Evolutionary conservation across 75 land plant genomes (phyloP).

Genomic region (Cunninghamia lanceolata): DNA sequence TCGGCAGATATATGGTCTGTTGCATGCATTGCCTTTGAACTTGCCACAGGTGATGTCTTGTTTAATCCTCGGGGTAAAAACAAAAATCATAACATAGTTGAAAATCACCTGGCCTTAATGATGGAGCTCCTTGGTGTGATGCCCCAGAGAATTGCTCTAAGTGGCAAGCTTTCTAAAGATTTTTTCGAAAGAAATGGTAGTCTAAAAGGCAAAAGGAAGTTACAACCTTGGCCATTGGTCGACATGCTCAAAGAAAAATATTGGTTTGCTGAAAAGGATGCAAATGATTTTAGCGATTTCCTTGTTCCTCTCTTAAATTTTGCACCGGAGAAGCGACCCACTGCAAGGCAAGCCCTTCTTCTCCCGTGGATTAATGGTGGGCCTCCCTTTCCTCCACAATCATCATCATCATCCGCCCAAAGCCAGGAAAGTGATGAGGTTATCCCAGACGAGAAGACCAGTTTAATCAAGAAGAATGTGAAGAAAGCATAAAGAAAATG

Average conservation of each 20-base stretch:
- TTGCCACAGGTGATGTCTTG: slow-evolving; percentile 27
- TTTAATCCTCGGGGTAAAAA: slow-evolving; percentile 50
- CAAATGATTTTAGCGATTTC: slow-evolving; percentile 66
- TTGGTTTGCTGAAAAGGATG: slow-evolving; percentile 60
- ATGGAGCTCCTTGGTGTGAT: slow-evolving; percentile 83
- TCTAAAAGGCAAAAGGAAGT: slow-evolving; percentile 53
- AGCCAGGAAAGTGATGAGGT: too few species aligned
- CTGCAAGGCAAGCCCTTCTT: slow-evolving; percentile 58
- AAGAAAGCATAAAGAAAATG: too few species aligned
- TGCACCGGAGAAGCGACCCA: slow-evolving; percentile 69
- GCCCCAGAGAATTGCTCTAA: slow-evolving; percentile 67
- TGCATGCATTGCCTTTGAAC: slow-evolving; percentile 13
- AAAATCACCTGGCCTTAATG: slow-evolving; percentile 81
- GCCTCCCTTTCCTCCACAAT: slow-evolving; percentile 14
- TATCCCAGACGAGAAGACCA: neutral
- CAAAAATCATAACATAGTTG: neutral
- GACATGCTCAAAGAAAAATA: slow-evolving; percentile 66
- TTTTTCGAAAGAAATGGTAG: slow-evolving; percentile 77
- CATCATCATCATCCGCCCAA: slow-evolving; percentile 6
- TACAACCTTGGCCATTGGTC: slow-evolving; percentile 64
- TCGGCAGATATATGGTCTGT: slow-evolving; percentile 91
- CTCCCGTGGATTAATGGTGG: slow-evolving; percentile 72
- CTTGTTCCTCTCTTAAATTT: slow-evolving; percentile 72
- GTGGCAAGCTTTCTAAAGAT: slow-evolving; percentile 60
- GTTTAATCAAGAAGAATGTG: too few species aligned